Evolutionary conservation across 306 rosid genomes (phyloP), one percentile per base, ranked within the genome.

Genomic region (Morella rubra): DNA sequence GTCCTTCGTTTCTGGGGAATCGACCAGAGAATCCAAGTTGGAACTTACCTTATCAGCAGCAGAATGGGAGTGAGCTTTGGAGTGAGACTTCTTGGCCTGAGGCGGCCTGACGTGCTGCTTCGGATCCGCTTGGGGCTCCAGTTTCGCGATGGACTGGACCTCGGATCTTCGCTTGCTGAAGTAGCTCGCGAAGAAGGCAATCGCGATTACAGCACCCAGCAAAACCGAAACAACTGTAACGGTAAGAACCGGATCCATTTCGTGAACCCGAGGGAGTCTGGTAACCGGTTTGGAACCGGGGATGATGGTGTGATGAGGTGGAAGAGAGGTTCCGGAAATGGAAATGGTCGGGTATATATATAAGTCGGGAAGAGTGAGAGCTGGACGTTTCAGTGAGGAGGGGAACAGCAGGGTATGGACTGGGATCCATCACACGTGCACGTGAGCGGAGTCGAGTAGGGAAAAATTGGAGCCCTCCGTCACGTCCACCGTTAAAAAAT

Each of bases 161-260:
- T 96, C 96, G 75, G 96, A 88, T 86, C 86, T 83, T 54, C 94
- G 96, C 24, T 96, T 84, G 47, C 79, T 76, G 60, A 86, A 84
- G 90, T 96, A 96, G 76, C 81, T 45, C 13, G 70, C 56, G 81
- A 96, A 96, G 91, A 93, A 96, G 67, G 71, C 72, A 22, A 79
- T 6, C 66, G 89, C 96, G 55, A 96, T 82, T 42, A 92, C 20
- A 52, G 96, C 89, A 37, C 98, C 98, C 37, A 93, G 79, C 9
- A 96, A n/a, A 46, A 91, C 79, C 8, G 98, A 96, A 0, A 89
- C 41, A 6, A 40, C 81, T 14, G 78, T 80, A 73, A 96, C 72
- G 67, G 84, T 85, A 12, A 89, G 49, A 49, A 78, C 14, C 12
- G 89, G 96, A 82, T 93, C 99, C 99, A 96, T 96, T 67, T 44